Percentiles rank a stretch among this genome's conserved stretches.
phyloP scores from a whole-genome alignment of 305 asterid genomes.

The Ruellia speciosa region DNA sequence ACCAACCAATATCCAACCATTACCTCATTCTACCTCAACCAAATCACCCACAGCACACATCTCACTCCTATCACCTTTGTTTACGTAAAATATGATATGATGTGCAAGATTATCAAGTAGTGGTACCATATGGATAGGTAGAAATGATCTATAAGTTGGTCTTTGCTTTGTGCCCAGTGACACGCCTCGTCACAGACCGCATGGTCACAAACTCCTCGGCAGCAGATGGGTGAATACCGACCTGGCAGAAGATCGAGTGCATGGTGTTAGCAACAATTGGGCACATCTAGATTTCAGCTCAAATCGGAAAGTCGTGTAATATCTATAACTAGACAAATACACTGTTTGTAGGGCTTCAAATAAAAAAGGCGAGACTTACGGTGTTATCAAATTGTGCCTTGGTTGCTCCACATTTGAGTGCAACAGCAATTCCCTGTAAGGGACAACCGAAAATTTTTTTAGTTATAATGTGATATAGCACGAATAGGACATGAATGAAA shows the following conservation, averaged over 20 bases:
- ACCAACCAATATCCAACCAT: no score
- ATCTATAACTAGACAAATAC: not conserved
- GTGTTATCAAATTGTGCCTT: constrained; percentile 90
- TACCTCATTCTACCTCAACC: no score
- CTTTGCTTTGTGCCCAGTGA: constrained; percentile 56
- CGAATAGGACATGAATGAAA: no score
- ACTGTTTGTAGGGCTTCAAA: not conserved
- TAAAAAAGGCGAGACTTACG: constrained; percentile 38
- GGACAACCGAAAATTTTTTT: not conserved
- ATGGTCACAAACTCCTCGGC: constrained; percentile 96
- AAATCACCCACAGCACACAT: no score
- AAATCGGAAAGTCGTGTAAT: not conserved
- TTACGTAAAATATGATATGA: no score
- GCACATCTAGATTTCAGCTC: not conserved
- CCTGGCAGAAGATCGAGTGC: constrained; percentile 32
- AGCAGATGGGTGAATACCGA: constrained; percentile 96
- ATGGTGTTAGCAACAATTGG: not conserved
- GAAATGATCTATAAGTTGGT: constrained; percentile 25
- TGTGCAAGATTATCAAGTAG: no score
- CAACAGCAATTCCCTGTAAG: constrained; percentile 83
- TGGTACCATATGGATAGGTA: no score
- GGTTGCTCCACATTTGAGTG: constrained; percentile 97
- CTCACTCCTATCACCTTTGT: no score
- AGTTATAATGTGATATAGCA: not conserved
- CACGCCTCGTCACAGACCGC: constrained; percentile 63